Base-by-base conservation (phyloP, 2,329 filamentous ascomycete genomes). In the Delphinella strobiligena region DNA sequence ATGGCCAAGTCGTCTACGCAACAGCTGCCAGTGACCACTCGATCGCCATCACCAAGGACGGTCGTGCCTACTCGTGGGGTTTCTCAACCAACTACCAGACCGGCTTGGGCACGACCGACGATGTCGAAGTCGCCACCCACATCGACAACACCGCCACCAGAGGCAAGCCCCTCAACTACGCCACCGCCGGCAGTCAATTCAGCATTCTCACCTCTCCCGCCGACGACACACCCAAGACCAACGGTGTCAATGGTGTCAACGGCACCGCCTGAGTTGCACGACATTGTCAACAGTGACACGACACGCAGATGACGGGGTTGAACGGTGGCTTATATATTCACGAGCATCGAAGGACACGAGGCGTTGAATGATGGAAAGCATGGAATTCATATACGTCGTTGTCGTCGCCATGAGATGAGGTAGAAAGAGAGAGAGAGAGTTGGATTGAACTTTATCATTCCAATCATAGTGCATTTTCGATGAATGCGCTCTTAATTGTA, bases 141-240 rank as follows among this genome's bases (percentile, higher is more conserved):
- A 83, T 95, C 41, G 82, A 93, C 53, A 94, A 94, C 64, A 82
- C 79, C 10, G 87, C 86, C 31, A 74, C 91, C 19, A 72, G 78
- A 19, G 83, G 75, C 31, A 79, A 81, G 62, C 77, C 79, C 59
- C 69, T 95, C 32, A 70, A 78, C 24, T 85, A 72, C 61, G 83
- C 82, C n/a, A 84, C 83, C 32, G 81, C 81, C n/a, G 88, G 89
- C 48, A 87, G 87, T 4, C 88, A 95, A 55, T 95, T 77, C 59
- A 81, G 78, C 1, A 62, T 84, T 17, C 39, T 58, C 32, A 56
- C 54, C 17, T 49, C 53, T 31, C 36, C 37, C 31, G 44, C 45
- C n/a, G 37, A 47, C 8, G 34, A 38, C 9, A 37, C 35, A 19
- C 19, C 22, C 4, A 16, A 36, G n/a, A 35, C 45, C 14, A 47